These are phyloP conservation scores for Salix purpurea DNA, from an alignment of 345 rosid genomes.

Conservation along the genomic window DNA sequence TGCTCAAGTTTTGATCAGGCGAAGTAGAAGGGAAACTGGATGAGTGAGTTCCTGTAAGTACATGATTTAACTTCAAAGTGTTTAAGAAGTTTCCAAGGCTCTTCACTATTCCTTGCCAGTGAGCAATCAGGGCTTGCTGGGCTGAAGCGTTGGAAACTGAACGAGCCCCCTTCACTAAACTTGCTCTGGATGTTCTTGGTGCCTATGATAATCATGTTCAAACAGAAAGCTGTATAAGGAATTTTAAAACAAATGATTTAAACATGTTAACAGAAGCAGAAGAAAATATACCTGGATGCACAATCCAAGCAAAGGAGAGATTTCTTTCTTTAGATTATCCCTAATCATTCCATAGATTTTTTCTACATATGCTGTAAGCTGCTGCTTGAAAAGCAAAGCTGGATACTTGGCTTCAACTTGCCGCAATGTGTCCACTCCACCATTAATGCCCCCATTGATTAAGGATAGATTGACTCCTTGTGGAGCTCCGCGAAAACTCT, in stretches of 20 bases:
- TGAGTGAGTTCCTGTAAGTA: slow-evolving; percentile 7
- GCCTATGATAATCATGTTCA: slow-evolving; percentile 46
- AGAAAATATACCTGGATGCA: slow-evolving; percentile 73
- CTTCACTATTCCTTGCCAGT: slow-evolving; percentile 95
- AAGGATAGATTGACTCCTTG: slow-evolving; percentile 78
- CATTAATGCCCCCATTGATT: slow-evolving; percentile 50
- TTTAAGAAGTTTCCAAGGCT: slow-evolving; percentile 85
- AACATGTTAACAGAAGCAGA: not conserved
- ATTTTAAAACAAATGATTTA: not conserved
- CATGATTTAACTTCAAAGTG: slow-evolving; percentile 70
- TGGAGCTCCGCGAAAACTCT: slow-evolving; percentile 94
- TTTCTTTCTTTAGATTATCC: slow-evolving; percentile 92
- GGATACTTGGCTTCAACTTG: slow-evolving; percentile 99
- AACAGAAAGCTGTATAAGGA: not conserved
- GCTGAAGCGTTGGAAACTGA: slow-evolving; percentile 73
- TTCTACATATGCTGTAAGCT: slow-evolving; percentile 92
- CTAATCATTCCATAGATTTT: slow-evolving; percentile 97
- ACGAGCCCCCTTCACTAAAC: slow-evolving; percentile 89
- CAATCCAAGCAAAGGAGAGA: slow-evolving; percentile 90
- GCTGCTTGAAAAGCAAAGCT: slow-evolving; percentile 93
- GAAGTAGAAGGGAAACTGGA: not conserved
- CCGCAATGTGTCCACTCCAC: slow-evolving; percentile 62
- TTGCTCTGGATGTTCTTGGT: slow-evolving; percentile 97
- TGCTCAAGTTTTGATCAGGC: not conserved
- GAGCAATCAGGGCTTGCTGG: slow-evolving; percentile 86